These are phyloP conservation scores for Malus hybrid DNA, from an alignment of 331 rosid species.

Conservation along the genomic window DNA sequence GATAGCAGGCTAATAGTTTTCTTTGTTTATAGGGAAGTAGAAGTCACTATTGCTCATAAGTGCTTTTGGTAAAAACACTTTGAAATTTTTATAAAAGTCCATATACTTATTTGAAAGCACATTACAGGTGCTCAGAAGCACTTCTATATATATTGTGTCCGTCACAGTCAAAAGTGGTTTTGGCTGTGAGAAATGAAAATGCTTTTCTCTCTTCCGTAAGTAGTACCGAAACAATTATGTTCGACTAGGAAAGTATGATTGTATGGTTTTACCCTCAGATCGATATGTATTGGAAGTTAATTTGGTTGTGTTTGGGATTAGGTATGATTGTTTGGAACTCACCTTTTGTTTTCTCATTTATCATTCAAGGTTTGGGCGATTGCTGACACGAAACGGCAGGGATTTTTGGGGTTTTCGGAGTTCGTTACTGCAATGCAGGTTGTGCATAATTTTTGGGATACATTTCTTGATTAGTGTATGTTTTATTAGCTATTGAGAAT, in stretches of 20 bases:
- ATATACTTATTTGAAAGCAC: neutral
- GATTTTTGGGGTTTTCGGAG: constrained; percentile 59
- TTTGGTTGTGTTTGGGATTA: neutral
- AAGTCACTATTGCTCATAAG: neutral
- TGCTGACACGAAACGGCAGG: constrained; percentile 72
- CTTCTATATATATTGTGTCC: neutral
- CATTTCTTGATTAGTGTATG: neutral
- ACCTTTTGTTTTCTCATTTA: neutral
- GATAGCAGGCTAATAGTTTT: neutral
- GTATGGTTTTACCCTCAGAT: neutral
- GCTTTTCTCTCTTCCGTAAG: neutral
- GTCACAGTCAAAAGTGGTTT: neutral
- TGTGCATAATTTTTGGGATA: neutral
- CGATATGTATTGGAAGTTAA: neutral
- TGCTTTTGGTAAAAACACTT: neutral
- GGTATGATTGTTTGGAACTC: neutral
- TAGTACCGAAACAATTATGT: neutral
- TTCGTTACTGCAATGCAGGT: constrained; percentile 90
- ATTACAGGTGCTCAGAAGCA: neutral
- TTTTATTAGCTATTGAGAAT: neutral
- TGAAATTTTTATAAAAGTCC: neutral
- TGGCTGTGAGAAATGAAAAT: neutral
- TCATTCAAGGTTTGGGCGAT: constrained; percentile 63
- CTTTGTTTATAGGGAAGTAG: neutral
- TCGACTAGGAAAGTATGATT: neutral